phyloP scores from a whole-genome alignment of 179 eudicot species.

The Gypsophila paniculata region DNA sequence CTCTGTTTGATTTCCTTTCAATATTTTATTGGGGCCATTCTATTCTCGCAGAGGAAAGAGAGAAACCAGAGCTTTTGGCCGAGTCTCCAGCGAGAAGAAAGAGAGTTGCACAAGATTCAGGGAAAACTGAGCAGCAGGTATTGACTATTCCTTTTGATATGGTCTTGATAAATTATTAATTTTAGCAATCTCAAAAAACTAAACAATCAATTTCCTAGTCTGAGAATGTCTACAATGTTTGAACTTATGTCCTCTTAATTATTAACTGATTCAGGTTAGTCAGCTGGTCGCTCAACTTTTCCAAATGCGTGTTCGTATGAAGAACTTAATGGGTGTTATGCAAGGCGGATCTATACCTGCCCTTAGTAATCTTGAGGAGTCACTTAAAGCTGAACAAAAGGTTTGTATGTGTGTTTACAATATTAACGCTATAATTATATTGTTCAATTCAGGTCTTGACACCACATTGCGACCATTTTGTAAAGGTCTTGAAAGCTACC shows the following conservation, averaged over 20 bases:
- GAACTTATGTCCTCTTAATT: slow-evolving; percentile 8
- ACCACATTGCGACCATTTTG: background rate
- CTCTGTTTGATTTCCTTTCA: slow-evolving; percentile 12
- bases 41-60: slow-evolving; percentile 78
- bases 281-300: slow-evolving; percentile 92
- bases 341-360: slow-evolving; percentile 93
- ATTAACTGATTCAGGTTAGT: slow-evolving; percentile 54
- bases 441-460: background rate
- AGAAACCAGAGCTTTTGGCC: slow-evolving; percentile 86
- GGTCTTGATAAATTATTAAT: background rate
- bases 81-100: slow-evolving; percentile 86
- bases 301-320: slow-evolving; percentile 96
- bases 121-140: slow-evolving; percentile 96
- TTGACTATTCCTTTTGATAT: background rate
- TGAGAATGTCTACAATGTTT: background rate
- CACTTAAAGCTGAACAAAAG: slow-evolving; percentile 74
- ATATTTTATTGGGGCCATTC: slow-evolving; percentile 16
- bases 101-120: slow-evolving; percentile 84
- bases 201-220: background rate
- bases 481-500: background rate
- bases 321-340: slow-evolving; percentile 89
- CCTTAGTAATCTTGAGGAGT: slow-evolving; percentile 70
- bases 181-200: background rate
- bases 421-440: background rate
- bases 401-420: slow-evolving; percentile 30